phyloP scores from a whole-genome alignment of 2,329 filamentous ascomycete genomes.

The Fulvia fulva region DNA sequence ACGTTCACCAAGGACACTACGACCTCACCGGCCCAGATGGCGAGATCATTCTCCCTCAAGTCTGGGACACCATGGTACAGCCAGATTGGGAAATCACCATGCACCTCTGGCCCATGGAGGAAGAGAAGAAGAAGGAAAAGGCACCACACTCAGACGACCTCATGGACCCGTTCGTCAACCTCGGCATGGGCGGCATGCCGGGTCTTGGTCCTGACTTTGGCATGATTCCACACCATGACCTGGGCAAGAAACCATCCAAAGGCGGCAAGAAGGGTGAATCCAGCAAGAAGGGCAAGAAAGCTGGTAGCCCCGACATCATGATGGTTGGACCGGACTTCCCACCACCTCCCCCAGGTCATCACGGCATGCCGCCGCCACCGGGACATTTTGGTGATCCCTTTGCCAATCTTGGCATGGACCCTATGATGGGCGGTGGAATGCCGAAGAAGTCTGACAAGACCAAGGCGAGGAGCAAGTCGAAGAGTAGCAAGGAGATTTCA shows the following conservation, averaged over 20 bases:
- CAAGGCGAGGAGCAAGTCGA: constrained; percentile 19
- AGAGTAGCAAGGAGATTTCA: constrained; percentile 26
- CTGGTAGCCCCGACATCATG: neutral
- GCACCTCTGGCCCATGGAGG: constrained; percentile 47
- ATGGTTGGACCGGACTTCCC: constrained; percentile 6
- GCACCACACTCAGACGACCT: constrained; percentile 9
- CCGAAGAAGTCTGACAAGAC: constrained; percentile 8
- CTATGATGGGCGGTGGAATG: neutral
- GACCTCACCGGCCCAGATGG: constrained; percentile 46
- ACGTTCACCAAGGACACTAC: constrained; percentile 46
- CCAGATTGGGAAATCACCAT: constrained; percentile 48
- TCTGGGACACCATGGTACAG: constrained; percentile 47
- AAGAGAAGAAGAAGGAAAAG: constrained; percentile 20
- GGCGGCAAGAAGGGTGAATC: constrained; percentile 14
- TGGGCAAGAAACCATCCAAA: constrained; percentile 12
- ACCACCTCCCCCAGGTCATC: constrained; percentile 9
- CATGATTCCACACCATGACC: constrained; percentile 12
- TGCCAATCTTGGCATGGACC: constrained; percentile 8
- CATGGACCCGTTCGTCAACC: constrained; percentile 14
- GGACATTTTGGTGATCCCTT: constrained; percentile 18
- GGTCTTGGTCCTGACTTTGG: constrained; percentile 10
- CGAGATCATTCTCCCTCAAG: constrained; percentile 48
- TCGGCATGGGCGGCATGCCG: constrained; percentile 11
- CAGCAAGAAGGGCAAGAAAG: neutral
- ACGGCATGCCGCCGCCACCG: constrained; percentile 17